phyloP scores from a whole-genome alignment of 1,284 basidiomycete genomes.

The Vanrija sp. region DNA sequence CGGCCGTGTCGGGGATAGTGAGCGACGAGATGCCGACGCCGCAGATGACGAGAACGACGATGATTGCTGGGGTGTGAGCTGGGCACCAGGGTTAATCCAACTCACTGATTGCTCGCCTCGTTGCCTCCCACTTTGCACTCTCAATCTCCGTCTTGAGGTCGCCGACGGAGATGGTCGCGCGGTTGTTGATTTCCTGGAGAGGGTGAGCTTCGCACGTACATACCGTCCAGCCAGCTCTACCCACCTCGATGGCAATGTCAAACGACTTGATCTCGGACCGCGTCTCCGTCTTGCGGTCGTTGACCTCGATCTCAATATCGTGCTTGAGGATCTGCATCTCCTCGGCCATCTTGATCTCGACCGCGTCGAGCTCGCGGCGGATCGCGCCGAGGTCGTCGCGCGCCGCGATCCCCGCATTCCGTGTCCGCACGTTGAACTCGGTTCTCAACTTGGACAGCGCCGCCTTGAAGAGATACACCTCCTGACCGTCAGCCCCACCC shows the following conservation, averaged over 20 bases:
- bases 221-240: slow-evolving; percentile 19
- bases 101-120: slow-evolving; percentile 76
- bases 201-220: slow-evolving; percentile 4
- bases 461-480: slow-evolving; percentile 92
- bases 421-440: slow-evolving; percentile 75
- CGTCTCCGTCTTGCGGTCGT: slow-evolving; percentile 90
- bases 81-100: slow-evolving; percentile 17
- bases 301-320: slow-evolving; percentile 86
- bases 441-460: slow-evolving; percentile 87
- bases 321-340: slow-evolving; percentile 77
- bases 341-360: slow-evolving; percentile 90
- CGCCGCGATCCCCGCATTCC: slow-evolving; percentile 79
- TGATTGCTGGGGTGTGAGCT: slow-evolving; percentile 29
- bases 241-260: slow-evolving; percentile 84
- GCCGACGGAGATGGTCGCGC: slow-evolving; percentile 76
- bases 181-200: slow-evolving; percentile 73
- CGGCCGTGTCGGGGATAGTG: slow-evolving; percentile 6
- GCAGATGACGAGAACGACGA: slow-evolving; percentile 23
- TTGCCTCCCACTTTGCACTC: slow-evolving; percentile 86
- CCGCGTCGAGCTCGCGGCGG: slow-evolving; percentile 78
- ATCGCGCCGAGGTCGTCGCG: slow-evolving; percentile 71
- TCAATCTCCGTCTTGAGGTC: slow-evolving; percentile 83
- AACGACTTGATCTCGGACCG: slow-evolving; percentile 79
- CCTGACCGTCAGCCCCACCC: slow-evolving; percentile 53
- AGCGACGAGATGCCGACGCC: slow-evolving; percentile 15